Base-by-base conservation (phyloP, 2,329 filamentous ascomycete species). In the Diaporthe destruens region DNA sequence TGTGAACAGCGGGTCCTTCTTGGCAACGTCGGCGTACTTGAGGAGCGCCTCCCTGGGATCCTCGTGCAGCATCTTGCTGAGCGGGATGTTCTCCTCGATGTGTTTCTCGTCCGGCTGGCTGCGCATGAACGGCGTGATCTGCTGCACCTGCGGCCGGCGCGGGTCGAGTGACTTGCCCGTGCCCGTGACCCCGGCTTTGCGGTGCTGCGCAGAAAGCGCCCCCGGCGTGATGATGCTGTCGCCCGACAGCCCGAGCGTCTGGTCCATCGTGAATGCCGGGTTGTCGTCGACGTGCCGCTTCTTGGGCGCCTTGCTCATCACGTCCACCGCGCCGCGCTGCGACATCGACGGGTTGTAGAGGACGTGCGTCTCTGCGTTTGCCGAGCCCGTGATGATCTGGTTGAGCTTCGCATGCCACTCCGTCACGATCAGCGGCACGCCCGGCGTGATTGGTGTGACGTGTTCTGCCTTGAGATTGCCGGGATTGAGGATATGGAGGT, bases 241-340 rank as follows among this genome's bases (percentile, higher is more conserved):
- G 57, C 92, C 94, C 0, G 95, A 95, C 73, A 98, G 87, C 18
- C 94, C 95, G 4, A 92, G 86, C 6, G 92, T 89, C 77, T 95
- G 90, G 79, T 98, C 95, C 80, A 93, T 97, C 1, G 95, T 98
- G 44, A 97, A 87, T 72, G 90, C 91, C 0, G 95, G 91, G 81
- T 98, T 94, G 82, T 99, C 96, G 80, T 99, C 96, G 74, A 99
- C 91, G 80, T 99, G 96, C 1, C 96, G 92, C 77, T 94, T 95
- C 85, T 99, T 98, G 3, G 96, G 95, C 0, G 95, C 95, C 78
- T 94, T 94, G 74, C 93, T 95, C 91, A 99, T 95, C 76, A 98
- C 93, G 74, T 94, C 91, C 71, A 95, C 91, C 4, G 95, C 96
- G 72, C 96, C 96, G 74, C 91, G 91, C 16, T 81, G 88, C 29